Percentiles rank a stretch among this genome's conserved stretches.
Evolutionary conservation across 1,139 yeast species (phyloP).

Genomic region (Casaregolazyma lundiana): DNA sequence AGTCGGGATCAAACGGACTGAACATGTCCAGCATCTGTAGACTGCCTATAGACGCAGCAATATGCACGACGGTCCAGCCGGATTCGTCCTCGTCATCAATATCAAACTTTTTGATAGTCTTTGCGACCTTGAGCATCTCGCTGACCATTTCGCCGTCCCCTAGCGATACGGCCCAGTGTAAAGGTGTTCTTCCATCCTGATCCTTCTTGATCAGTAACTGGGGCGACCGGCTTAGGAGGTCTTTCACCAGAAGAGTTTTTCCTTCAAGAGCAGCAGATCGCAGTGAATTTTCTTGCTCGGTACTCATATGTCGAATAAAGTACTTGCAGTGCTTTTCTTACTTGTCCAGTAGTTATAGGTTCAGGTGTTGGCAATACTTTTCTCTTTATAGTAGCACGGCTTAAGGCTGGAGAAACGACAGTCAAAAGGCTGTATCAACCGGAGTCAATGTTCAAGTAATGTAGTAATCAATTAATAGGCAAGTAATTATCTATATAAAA

Average conservation of each 20-base stretch:
- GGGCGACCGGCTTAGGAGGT: constrained; percentile 47
- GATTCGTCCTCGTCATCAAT: constrained; percentile 69
- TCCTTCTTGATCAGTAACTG: constrained; percentile 47
- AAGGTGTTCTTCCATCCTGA: constrained; percentile 72
- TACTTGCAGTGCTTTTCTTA: too few species aligned
- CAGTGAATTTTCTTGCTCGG: constrained; percentile 28
- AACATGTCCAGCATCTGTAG: constrained; percentile 44
- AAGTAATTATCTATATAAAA: too few species aligned
- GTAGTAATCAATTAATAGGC: too few species aligned
- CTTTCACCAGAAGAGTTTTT: constrained; percentile 46
- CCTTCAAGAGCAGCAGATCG: constrained; percentile 61
- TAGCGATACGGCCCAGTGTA: constrained; percentile 85
- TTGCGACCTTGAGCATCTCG: constrained; percentile 42
- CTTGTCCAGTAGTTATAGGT: background rate
- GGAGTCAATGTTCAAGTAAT: too few species aligned
- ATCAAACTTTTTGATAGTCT: constrained; percentile 39
- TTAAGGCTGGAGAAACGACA: too few species aligned
- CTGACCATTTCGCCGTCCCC: constrained; percentile 53
- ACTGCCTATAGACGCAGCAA: constrained; percentile 73
- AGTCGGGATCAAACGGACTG: constrained; percentile 42
- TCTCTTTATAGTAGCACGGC: too few species aligned
- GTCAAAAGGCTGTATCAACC: too few species aligned
- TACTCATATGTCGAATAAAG: too few species aligned
- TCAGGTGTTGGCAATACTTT: too few species aligned
- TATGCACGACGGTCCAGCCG: constrained; percentile 88